These are phyloP conservation scores for Kwoniella pini DNA, from an alignment of 768 basidiomycete species.

Conservation along the genomic window DNA sequence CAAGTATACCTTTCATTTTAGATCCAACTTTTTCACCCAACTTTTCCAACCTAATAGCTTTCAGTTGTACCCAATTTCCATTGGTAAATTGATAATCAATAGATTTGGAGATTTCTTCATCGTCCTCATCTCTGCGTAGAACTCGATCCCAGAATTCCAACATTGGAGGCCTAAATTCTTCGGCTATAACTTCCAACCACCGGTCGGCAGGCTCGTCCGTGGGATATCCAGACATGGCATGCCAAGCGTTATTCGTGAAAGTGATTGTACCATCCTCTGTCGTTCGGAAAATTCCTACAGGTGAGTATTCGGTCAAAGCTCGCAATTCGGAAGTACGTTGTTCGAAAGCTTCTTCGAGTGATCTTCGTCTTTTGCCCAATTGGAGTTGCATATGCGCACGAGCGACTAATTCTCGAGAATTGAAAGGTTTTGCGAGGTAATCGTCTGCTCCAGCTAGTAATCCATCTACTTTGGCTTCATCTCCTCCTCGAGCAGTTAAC, in stretches of 20 bases:
- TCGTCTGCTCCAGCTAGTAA: slow-evolving; percentile 56
- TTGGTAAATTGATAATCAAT: slow-evolving; percentile 37
- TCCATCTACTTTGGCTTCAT: slow-evolving; percentile 54
- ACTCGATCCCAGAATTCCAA: slow-evolving; percentile 21
- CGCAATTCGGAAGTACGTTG: slow-evolving; percentile 49
- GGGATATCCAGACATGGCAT: slow-evolving; percentile 32
- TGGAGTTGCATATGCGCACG: slow-evolving; percentile 50
- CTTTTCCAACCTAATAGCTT: slow-evolving; percentile 26
- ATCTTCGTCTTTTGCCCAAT: slow-evolving; percentile 53
- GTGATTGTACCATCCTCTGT: slow-evolving; percentile 27
- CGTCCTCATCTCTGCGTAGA: slow-evolving; percentile 7
- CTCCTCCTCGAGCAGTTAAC: slow-evolving; percentile 55
- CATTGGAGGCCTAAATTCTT: slow-evolving; percentile 6
- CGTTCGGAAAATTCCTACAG: slow-evolving; percentile 50
- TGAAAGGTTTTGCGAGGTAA: slow-evolving; percentile 56
- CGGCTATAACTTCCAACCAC: slow-evolving; percentile 27
- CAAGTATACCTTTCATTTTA: slow-evolving; percentile 25
- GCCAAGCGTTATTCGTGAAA: slow-evolving; percentile 40
- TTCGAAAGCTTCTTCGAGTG: slow-evolving; percentile 45
- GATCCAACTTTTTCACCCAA: slow-evolving; percentile 21
- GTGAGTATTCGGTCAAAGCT: slow-evolving; percentile 51
- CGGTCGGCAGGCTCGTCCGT: slow-evolving; percentile 20
- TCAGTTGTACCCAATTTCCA: slow-evolving; percentile 29
- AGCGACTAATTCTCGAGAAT: slow-evolving; percentile 53
- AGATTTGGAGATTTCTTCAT: not conserved